A percentile compares a stretch with the other conserved stretches of the same genome.
phyloP scores from a whole-genome alignment of 352 stramenopile genomes.

The Hyphochytrium catenoides region DNA sequence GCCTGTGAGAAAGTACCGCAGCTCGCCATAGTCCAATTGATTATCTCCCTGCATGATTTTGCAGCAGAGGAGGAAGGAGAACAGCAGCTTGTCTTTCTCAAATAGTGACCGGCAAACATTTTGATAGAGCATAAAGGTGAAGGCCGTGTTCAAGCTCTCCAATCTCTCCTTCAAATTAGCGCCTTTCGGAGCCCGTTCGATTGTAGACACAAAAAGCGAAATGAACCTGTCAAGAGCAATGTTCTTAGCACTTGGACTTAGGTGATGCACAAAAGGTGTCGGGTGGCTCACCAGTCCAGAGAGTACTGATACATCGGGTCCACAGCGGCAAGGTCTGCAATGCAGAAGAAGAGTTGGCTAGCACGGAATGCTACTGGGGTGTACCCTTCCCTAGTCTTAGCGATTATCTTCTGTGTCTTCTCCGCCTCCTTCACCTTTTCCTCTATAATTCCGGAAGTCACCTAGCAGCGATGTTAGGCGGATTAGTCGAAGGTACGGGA shows the following conservation, averaged over 20 bases:
- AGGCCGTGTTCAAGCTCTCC: slow-evolving; percentile 71
- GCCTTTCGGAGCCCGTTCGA: slow-evolving; percentile 50
- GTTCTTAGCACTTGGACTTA: slow-evolving; percentile 1
- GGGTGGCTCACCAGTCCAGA: slow-evolving; percentile 60
- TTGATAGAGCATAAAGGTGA: slow-evolving; percentile 77
- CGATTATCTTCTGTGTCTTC: slow-evolving; percentile 73
- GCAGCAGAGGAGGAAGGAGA: slow-evolving; percentile 73
- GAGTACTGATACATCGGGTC: slow-evolving; percentile 92
- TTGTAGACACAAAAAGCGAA: slow-evolving; percentile 74
- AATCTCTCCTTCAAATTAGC: slow-evolving; percentile 48
- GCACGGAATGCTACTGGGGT: slow-evolving; percentile 64
- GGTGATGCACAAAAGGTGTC: not conserved
- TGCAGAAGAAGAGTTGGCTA: slow-evolving; percentile 82
- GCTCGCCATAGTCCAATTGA: slow-evolving; percentile 37
- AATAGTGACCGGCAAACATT: slow-evolving; percentile 90
- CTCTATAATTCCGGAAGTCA: slow-evolving; percentile 78
- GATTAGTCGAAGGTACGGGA: too few relatives aligned
- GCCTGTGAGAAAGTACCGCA: slow-evolving; percentile 75
- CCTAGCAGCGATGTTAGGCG: too few relatives aligned
- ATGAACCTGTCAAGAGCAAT: too few relatives aligned
- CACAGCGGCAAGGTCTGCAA: slow-evolving; percentile 69
- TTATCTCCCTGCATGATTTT: slow-evolving; percentile 67
- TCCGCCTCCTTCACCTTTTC: slow-evolving; percentile 76
- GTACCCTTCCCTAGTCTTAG: slow-evolving; percentile 69
- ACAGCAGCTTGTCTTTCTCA: slow-evolving; percentile 87